These are phyloP conservation scores for Bondarzewia mesenterica DNA, from an alignment of 1,284 basidiomycete genomes.

Conservation along the genomic window DNA sequence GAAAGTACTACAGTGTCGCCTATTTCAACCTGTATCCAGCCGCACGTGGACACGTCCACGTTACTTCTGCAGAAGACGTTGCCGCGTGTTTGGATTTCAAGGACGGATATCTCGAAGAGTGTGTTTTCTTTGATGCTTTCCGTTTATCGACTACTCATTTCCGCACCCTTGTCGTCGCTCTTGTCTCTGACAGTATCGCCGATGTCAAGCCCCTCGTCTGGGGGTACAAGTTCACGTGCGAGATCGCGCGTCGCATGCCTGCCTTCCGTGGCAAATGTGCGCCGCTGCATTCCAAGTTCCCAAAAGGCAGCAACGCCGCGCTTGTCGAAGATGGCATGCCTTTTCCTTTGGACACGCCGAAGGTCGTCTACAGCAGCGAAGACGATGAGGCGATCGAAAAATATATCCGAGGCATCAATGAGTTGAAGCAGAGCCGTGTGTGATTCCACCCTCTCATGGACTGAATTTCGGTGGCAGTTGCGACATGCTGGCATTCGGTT, in stretches of 20 bases:
- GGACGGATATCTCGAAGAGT: conserved; percentile 19
- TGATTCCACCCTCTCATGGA: too few species aligned
- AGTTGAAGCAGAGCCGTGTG: too few species aligned
- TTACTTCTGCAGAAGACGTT: conserved; percentile 28
- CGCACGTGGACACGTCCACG: conserved; percentile 34
- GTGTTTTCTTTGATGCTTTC: not conserved
- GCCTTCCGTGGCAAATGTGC: conserved; percentile 45
- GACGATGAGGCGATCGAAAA: conserved; percentile 46
- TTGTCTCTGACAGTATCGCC: conserved; percentile 27
- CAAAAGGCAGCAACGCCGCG: conserved; percentile 34
- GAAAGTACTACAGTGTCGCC: conserved; percentile 26
- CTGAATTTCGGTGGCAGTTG: conserved; percentile 24
- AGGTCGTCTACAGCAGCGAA: conserved; percentile 43
- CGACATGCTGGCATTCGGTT: too few species aligned
- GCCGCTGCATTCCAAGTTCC: conserved; percentile 40
- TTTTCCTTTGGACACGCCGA: conserved; percentile 31
- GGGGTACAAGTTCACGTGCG: conserved; percentile 51
- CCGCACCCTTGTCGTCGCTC: too few species aligned
- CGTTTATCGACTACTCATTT: not conserved
- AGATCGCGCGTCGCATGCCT: conserved; percentile 49
- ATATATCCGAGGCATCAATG: conserved; percentile 27
- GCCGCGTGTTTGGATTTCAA: conserved; percentile 29
- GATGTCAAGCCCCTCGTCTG: conserved; percentile 47
- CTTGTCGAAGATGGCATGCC: conserved; percentile 22
- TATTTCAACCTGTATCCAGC: conserved; percentile 29